Evolutionary conservation across 345 rosid species (phyloP).

Genomic region (Noccaea caerulescens): DNA sequence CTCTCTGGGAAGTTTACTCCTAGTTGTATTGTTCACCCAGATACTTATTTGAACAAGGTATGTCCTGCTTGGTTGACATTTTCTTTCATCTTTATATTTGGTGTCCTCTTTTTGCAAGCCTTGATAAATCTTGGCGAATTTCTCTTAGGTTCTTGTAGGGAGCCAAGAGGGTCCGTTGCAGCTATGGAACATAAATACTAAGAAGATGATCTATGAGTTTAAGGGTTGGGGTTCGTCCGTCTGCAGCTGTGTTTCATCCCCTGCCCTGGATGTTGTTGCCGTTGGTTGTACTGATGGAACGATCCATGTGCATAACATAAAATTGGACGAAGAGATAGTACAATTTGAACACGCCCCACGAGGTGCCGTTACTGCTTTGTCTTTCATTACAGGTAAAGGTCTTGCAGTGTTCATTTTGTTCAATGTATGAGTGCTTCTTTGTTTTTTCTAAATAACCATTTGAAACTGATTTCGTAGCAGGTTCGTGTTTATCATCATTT

Average conservation of each 20-base stretch:
- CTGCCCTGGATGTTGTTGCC: constrained; percentile 92
- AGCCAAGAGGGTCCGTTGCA: constrained; percentile 87
- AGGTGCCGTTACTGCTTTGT: constrained; percentile 82
- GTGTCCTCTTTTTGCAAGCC: background rate
- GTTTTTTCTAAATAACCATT: background rate
- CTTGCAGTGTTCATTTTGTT: constrained; percentile 6
- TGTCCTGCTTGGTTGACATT: background rate
- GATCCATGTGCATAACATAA: constrained; percentile 85
- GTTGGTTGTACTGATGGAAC: constrained; percentile 94
- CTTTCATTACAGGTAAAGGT: constrained; percentile 76
- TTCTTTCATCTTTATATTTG: background rate
- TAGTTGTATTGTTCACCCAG: constrained; percentile 84
- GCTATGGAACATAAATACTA: constrained; percentile 95
- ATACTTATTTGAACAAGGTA: constrained; percentile 94
- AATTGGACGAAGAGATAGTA: constrained; percentile 72
- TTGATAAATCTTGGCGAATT: background rate
- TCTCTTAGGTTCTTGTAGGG: constrained; percentile 72
- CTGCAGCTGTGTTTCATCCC: constrained; percentile 83
- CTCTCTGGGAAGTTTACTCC: constrained; percentile 67
- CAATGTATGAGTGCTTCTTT: background rate
- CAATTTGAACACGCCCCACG: constrained; percentile 76
- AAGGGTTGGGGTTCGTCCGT: constrained; percentile 83
- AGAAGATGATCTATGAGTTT: constrained; percentile 77
- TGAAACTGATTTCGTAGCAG: background rate
- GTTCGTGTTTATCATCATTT: background rate